Conservation (phyloP, 2,329 filamentous ascomycete genomes). For the Falciphora oryzae region DNA sequence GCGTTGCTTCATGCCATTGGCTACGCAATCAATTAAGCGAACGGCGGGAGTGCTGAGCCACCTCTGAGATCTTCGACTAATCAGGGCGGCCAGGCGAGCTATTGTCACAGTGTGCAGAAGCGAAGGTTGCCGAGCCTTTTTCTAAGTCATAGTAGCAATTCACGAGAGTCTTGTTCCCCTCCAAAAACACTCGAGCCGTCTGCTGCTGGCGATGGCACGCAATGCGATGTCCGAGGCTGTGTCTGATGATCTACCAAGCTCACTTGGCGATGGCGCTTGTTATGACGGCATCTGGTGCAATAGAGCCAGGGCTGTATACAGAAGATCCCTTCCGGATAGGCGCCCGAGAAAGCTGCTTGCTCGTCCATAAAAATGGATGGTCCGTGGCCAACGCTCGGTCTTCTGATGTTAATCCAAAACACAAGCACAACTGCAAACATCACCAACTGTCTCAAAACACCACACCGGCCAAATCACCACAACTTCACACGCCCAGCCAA, state of each 20-base stretch:
- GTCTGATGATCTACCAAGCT: neutral
- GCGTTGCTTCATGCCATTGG: neutral
- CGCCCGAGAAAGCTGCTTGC: neutral
- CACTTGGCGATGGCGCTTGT: neutral
- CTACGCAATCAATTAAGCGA: neutral
- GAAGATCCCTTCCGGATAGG: neutral
- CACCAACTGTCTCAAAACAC: neutral
- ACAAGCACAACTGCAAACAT: neutral
- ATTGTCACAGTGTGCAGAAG: neutral
- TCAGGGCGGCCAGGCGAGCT: neutral
- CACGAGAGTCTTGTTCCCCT: no score
- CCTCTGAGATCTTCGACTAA: neutral
- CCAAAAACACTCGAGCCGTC: neutral
- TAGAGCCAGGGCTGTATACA: no score
- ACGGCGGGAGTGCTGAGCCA: neutral
- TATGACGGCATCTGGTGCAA: neutral
- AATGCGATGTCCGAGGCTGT: neutral
- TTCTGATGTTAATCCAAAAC: no score
- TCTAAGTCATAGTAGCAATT: neutral
- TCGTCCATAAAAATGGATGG: neutral
- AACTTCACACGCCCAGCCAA: neutral
- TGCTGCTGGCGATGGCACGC: neutral
- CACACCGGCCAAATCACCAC: neutral
- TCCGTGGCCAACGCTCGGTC: no score
- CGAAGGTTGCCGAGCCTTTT: neutral